phyloP scores from a whole-genome alignment of 768 basidiomycete species.

The Naganishia antarctica region DNA sequence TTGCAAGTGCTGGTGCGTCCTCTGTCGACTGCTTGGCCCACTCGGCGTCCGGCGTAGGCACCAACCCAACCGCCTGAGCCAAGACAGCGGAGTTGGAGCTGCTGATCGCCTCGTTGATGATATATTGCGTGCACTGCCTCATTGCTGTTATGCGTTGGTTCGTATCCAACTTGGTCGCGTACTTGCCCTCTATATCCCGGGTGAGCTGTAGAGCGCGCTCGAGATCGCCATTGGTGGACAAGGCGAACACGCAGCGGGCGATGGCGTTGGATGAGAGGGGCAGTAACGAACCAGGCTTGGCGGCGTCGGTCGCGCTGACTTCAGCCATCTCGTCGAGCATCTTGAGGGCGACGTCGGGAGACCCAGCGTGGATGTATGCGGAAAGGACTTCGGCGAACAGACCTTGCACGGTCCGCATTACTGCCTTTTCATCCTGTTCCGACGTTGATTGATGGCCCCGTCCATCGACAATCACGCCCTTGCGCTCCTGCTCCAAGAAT shows the following conservation, averaged over 20 bases:
- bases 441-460: too few relatives aligned
- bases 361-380: constrained; percentile 63
- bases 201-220: background rate
- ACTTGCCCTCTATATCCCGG: background rate
- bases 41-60: background rate
- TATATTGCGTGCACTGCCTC: background rate
- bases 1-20: background rate
- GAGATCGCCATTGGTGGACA: background rate
- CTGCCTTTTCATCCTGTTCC: constrained; percentile 20
- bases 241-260: background rate
- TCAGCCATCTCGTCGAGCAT: constrained; percentile 70
- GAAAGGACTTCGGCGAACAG: constrained; percentile 74
- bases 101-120: background rate
- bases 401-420: constrained; percentile 50
- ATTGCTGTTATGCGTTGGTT: background rate
- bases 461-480: background rate
- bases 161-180: background rate
- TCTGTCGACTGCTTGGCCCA: background rate
- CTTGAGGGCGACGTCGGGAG: constrained; percentile 61
- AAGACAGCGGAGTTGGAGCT: background rate
- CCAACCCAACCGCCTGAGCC: background rate
- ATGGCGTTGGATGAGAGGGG: background rate
- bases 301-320: constrained; percentile 35
- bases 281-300: background rate
- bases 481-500: constrained; percentile 16